Conservation (phyloP, 116 monocot species). For the Iris pallida region DNA sequence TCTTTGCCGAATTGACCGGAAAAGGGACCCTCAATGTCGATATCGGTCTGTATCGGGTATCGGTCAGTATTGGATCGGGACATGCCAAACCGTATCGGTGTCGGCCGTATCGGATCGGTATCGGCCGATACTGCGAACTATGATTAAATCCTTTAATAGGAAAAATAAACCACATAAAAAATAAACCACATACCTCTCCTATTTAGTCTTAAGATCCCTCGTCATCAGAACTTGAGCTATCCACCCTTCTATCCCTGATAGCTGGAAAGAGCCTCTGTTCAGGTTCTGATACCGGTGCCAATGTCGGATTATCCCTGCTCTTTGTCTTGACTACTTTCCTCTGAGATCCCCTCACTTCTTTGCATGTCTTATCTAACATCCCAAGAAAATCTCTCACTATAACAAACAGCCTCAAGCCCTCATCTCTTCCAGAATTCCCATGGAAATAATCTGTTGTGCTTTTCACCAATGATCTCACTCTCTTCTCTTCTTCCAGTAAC, state of each 20-base stretch:
- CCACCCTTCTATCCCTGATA: constrained; percentile 36
- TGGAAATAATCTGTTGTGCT: constrained; percentile 75
- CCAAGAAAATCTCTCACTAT: constrained; percentile 74
- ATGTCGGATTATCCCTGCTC: constrained; percentile 16
- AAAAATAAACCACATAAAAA: constrained; percentile 1
- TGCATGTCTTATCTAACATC: constrained; percentile 73
- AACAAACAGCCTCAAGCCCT: constrained; percentile 72
- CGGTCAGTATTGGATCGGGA: too few relatives aligned
- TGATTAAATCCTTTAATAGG: too few relatives aligned
- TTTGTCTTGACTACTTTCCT: constrained; percentile 17
- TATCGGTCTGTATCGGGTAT: too few relatives aligned
- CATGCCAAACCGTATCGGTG: too few relatives aligned
- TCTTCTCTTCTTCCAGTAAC: constrained; percentile 60
- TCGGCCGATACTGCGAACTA: too few relatives aligned
- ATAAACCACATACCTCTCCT: constrained; percentile 12
- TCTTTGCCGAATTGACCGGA: too few relatives aligned
- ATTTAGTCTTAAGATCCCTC: constrained; percentile 2
- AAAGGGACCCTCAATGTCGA: too few relatives aligned
- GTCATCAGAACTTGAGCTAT: constrained; percentile 60
- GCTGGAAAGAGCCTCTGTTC: constrained; percentile 54
- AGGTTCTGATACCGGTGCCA: constrained; percentile 13
- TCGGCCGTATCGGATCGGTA: too few relatives aligned
- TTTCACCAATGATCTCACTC: constrained; percentile 54
- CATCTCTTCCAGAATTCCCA: constrained; percentile 65
- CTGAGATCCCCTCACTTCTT: constrained; percentile 42